phyloP scores from a whole-genome alignment of 106 monocot species.

The Xerophyta viscosa region DNA sequence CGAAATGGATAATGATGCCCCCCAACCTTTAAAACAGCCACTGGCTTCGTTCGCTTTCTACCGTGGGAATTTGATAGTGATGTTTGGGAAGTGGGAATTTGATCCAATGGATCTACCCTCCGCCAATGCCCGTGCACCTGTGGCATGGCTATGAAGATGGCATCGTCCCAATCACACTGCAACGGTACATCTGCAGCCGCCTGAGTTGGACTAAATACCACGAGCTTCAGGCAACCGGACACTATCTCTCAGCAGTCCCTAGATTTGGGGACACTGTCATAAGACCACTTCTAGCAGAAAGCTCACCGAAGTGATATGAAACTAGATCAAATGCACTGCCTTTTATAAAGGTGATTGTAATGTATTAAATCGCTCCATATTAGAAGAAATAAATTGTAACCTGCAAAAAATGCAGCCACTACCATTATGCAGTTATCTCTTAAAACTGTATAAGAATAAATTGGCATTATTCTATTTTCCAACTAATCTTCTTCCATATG shows the following conservation, averaged over 20 bases:
- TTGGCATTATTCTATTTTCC: too few species aligned
- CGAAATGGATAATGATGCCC: too few species aligned
- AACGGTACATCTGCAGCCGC: slow-evolving; percentile 44
- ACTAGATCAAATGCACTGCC: not conserved
- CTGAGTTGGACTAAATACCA: slow-evolving; percentile 63
- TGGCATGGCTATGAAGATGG: slow-evolving; percentile 80
- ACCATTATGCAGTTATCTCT: too few species aligned
- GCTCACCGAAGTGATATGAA: slow-evolving; percentile 2
- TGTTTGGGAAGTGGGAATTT: slow-evolving; percentile 79
- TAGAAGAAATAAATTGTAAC: too few species aligned
- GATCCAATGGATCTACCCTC: slow-evolving; percentile 59
- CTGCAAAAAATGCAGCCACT: too few species aligned
- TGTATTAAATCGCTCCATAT: too few species aligned
- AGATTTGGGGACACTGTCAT: slow-evolving; percentile 47
- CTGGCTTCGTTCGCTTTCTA: too few species aligned
- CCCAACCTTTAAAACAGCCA: too few species aligned
- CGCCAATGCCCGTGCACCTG: slow-evolving; percentile 37
- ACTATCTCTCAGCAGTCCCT: slow-evolving; percentile 33
- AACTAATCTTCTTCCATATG: too few species aligned
- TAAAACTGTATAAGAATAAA: too few species aligned
- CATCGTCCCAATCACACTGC: slow-evolving; percentile 49
- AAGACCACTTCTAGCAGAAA: slow-evolving; percentile 29
- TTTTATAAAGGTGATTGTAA: too few species aligned
- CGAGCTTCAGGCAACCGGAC: slow-evolving; percentile 47
- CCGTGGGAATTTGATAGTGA: slow-evolving; percentile 61